Conservation (phyloP, 2,329 filamentous ascomycete species). For the Ceratocystis alfenasii region DNA sequence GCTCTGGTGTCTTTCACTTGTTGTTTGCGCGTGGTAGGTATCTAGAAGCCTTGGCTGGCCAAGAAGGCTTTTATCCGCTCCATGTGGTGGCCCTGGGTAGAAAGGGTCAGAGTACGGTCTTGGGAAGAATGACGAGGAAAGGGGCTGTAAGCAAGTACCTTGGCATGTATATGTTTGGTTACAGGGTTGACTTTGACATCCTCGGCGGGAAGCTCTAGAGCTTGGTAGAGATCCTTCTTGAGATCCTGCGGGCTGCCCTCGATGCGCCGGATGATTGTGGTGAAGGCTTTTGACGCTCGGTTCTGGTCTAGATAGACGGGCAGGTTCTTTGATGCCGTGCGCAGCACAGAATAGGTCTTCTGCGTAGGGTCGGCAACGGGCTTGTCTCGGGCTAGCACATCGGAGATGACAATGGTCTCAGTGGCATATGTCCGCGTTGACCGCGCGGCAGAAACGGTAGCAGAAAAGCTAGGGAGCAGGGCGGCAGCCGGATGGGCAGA, state of each 20-base stretch:
- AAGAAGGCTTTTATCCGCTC: constrained; percentile 26
- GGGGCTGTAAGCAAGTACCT: constrained; percentile 36
- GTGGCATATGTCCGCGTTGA: constrained; percentile 22
- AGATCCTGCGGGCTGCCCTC: constrained; percentile 59
- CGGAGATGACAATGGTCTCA: constrained; percentile 23
- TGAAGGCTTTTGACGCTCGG: constrained; percentile 58
- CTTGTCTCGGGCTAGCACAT: constrained; percentile 20
- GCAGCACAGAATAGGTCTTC: constrained; percentile 55
- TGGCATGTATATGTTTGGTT: constrained; percentile 64
- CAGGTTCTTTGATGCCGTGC: constrained; percentile 58
- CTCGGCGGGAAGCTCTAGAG: constrained; percentile 44
- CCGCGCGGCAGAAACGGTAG: not conserved
- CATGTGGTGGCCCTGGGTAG: constrained; percentile 15
- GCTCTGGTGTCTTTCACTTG: not conserved
- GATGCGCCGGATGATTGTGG: constrained; percentile 67
- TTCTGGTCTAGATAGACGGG: constrained; percentile 67
- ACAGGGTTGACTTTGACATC: constrained; percentile 44
- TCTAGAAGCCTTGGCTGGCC: constrained; percentile 30
- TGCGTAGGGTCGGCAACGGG: constrained; percentile 29
- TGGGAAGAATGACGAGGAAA: not conserved
- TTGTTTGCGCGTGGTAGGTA: not conserved
- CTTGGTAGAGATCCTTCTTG: constrained; percentile 48
- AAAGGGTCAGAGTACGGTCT: not conserved
- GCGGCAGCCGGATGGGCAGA: constrained; percentile 12
- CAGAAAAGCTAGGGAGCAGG: constrained; percentile 13